Conservation (phyloP, 768 basidiomycete genomes). For the Cystobasidium ongulense region DNA sequence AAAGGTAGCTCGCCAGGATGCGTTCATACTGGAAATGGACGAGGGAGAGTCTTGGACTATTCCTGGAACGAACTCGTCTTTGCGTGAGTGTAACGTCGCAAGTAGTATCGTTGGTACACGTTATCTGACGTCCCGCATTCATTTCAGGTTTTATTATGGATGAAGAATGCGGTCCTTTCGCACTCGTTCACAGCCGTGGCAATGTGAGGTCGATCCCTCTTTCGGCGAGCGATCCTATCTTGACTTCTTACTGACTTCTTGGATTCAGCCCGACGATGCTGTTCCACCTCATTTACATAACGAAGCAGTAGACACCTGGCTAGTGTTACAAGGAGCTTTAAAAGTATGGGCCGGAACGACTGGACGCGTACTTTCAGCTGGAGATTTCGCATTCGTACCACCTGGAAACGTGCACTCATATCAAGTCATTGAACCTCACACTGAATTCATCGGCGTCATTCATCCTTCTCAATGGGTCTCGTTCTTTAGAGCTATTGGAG, state of each 20-base stretch:
- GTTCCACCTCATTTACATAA: slow-evolving; percentile 10
- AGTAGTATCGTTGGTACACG: background rate
- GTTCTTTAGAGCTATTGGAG: slow-evolving; percentile 26
- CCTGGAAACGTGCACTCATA: slow-evolving; percentile 15
- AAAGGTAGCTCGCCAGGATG: slow-evolving; percentile 7
- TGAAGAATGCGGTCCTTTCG: slow-evolving; percentile 9
- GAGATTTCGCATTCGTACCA: slow-evolving; percentile 25
- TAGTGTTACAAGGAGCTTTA: slow-evolving; percentile 5
- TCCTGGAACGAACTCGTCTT: slow-evolving; percentile 9
- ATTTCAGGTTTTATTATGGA: slow-evolving; percentile 9
- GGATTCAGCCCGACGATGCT: slow-evolving; percentile 1
- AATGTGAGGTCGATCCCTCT: background rate
- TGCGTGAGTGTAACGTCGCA: background rate
- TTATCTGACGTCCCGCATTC: background rate
- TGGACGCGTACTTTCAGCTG: slow-evolving; percentile 16
- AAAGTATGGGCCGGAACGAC: slow-evolving; percentile 11
- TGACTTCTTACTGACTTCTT: no score
- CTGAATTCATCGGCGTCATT: slow-evolving; percentile 27
- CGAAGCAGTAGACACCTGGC: slow-evolving; percentile 15
- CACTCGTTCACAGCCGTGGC: slow-evolving; percentile 17
- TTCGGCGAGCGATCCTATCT: no score
- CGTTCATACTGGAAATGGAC: background rate
- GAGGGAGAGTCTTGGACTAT: slow-evolving; percentile 15
- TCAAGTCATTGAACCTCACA: slow-evolving; percentile 29
- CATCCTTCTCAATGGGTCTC: slow-evolving; percentile 29